A percentile compares a stretch with the other conserved stretches of the same genome.
Evolutionary conservation across 345 rosid species (phyloP).

Genomic region (Melaleuca quinquenervia): DNA sequence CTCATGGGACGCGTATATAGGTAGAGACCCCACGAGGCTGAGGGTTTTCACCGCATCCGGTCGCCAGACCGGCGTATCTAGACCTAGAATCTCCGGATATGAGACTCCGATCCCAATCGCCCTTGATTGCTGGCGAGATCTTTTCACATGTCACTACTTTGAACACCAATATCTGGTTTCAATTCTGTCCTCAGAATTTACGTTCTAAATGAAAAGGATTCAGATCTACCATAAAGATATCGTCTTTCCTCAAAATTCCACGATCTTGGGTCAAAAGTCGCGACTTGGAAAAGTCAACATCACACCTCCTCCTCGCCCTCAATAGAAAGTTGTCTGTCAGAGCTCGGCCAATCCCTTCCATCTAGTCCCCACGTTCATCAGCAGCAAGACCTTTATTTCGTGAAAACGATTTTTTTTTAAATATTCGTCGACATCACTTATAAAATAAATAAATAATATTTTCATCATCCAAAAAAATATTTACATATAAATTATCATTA

Average conservation of each 20-base stretch:
- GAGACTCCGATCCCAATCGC: neutral
- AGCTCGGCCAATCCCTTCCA: neutral
- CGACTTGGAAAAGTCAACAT: neutral
- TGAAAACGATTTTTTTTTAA: neutral
- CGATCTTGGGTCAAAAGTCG: neutral
- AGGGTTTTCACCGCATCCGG: accelerated
- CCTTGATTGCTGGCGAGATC: neutral
- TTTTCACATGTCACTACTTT: neutral
- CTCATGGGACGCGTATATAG: neutral
- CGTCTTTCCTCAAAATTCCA: neutral
- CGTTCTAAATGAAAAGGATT: neutral
- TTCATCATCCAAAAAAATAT: neutral
- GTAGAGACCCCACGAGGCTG: neutral
- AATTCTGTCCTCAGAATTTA: neutral
- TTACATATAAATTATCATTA: neutral
- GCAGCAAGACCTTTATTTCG: neutral
- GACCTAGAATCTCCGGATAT: accelerated
- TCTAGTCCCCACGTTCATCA: neutral
- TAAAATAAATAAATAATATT: neutral
- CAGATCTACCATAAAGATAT: neutral
- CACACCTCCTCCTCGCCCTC: neutral
- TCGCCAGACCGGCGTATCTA: neutral
- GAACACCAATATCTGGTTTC: neutral
- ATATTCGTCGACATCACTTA: neutral
- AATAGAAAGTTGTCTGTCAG: neutral